Evolutionary conservation across 202 grass and related monocot species (phyloP).

Genomic region (Musa balbisiana): DNA sequence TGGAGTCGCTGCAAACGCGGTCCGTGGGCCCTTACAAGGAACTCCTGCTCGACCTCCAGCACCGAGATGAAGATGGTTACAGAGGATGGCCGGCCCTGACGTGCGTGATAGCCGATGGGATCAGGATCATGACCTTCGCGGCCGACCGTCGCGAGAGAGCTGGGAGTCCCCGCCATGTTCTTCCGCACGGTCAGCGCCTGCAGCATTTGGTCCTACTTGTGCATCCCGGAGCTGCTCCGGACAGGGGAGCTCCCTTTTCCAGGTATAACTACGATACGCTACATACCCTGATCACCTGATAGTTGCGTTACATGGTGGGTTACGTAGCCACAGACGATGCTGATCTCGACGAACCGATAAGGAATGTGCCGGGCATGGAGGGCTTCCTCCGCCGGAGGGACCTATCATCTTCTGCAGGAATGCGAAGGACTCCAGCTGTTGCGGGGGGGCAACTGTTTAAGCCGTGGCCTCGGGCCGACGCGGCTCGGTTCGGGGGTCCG

Average conservation of each 20-base stretch:
- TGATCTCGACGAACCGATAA: slow-evolving; percentile 30
- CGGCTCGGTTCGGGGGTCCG: too few relatives aligned
- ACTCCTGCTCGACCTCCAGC: slow-evolving; percentile 17
- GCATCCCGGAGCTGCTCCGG: slow-evolving; percentile 32
- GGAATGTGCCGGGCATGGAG: slow-evolving; percentile 35
- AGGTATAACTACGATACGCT: neutral
- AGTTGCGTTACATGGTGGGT: neutral
- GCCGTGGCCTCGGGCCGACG: too few relatives aligned
- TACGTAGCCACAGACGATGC: neutral
- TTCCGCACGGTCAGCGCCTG: slow-evolving; percentile 45
- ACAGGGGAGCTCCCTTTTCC: slow-evolving; percentile 40
- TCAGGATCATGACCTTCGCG: slow-evolving; percentile 22
- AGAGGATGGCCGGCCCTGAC: slow-evolving; percentile 35
- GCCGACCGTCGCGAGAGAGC: slow-evolving; percentile 35
- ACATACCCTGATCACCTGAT: too few relatives aligned
- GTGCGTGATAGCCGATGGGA: slow-evolving; percentile 48
- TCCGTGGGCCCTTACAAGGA: slow-evolving; percentile 18
- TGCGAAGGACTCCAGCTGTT: neutral
- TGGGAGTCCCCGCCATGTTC: slow-evolving; percentile 37
- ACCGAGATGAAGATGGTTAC: neutral
- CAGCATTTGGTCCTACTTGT: slow-evolving; percentile 28
- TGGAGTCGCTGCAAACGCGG: slow-evolving; percentile 10
- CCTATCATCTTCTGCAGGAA: slow-evolving; percentile 25
- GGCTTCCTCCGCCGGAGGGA: slow-evolving; percentile 39
- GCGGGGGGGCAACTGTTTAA: too few relatives aligned